Evolutionary conservation across 2,329 filamentous ascomycete genomes (phyloP).

Genomic region (Botryotinia narcissicola): DNA sequence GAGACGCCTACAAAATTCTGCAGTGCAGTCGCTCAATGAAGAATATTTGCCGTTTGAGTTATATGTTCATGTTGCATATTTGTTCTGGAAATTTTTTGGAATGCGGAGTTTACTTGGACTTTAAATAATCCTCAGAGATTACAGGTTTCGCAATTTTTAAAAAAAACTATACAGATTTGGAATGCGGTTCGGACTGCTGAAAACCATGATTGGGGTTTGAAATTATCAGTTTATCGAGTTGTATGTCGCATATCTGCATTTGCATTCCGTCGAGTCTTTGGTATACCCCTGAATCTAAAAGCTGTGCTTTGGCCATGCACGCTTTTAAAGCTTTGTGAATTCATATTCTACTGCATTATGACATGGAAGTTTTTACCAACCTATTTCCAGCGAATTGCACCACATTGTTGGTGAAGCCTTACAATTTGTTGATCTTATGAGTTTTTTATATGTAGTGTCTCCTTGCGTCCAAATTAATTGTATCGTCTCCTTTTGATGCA

Average conservation of each 20-base stretch:
- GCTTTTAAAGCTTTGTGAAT: too few species aligned
- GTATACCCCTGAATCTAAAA: background rate
- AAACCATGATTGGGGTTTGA: background rate
- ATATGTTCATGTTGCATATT: background rate
- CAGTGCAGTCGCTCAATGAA: background rate
- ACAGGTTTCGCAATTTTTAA: too few species aligned
- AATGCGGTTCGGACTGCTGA: background rate
- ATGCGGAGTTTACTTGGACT: background rate
- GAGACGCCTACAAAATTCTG: background rate
- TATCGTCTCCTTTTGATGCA: background rate
- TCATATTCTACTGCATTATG: background rate
- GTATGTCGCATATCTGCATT: background rate
- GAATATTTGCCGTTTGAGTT: too few species aligned
- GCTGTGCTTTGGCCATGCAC: background rate
- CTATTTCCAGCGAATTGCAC: background rate
- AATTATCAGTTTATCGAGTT: background rate
- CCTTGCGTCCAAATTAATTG: background rate
- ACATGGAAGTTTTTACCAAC: background rate
- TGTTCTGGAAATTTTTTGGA: background rate
- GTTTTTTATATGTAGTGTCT: background rate
- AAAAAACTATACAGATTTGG: background rate
- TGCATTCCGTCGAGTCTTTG: background rate
- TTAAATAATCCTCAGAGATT: too few species aligned
- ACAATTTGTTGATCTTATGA: background rate
- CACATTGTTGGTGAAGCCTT: background rate